Evolutionary conservation across 805 yeast genomes (phyloP).

Genomic region (Starmera dryadoides): DNA sequence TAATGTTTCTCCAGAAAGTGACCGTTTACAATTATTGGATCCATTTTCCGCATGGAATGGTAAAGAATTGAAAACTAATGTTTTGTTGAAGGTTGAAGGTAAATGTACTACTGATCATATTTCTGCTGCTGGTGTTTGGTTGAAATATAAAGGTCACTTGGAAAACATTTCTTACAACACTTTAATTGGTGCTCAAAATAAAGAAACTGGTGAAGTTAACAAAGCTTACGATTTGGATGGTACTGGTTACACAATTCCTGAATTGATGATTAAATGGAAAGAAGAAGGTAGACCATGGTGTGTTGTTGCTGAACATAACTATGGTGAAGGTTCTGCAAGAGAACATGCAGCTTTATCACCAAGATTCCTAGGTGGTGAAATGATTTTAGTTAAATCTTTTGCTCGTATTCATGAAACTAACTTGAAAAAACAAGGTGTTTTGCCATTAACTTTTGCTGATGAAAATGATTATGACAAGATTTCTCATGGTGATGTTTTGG

Average conservation of each 20-base stretch:
- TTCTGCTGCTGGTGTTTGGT: constrained; percentile 98
- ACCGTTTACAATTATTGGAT: constrained; percentile 83
- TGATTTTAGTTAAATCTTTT: constrained; percentile 86
- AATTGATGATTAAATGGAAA: constrained; percentile 94
- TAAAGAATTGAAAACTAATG: constrained; percentile 67
- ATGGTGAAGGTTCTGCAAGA: constrained; percentile 99
- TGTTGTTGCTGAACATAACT: constrained; percentile 95
- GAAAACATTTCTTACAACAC: constrained; percentile 95
- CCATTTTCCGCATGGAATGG: constrained; percentile 89
- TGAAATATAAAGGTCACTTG: constrained; percentile 95
- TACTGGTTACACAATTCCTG: constrained; percentile 76
- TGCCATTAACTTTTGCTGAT: constrained; percentile 88
- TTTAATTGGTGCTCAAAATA: constrained; percentile 92
- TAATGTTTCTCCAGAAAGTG: constrained; percentile 79
- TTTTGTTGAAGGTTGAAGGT: constrained; percentile 88
- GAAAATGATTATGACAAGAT: constrained; percentile 84
- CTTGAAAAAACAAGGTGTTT: constrained; percentile 95
- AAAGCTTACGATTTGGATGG: constrained; percentile 85
- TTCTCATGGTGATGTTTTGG: constrained; percentile 68
- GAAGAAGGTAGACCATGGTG: constrained; percentile 79
- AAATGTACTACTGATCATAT: constrained; percentile 98
- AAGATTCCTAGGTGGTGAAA: constrained; percentile 85
- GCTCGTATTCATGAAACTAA: constrained; percentile 98
- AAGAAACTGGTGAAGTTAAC: constrained; percentile 95
- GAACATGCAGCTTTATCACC: constrained; percentile 98